Conservation (phyloP, 345 rosid genomes). For the Corymbia maculata region DNA sequence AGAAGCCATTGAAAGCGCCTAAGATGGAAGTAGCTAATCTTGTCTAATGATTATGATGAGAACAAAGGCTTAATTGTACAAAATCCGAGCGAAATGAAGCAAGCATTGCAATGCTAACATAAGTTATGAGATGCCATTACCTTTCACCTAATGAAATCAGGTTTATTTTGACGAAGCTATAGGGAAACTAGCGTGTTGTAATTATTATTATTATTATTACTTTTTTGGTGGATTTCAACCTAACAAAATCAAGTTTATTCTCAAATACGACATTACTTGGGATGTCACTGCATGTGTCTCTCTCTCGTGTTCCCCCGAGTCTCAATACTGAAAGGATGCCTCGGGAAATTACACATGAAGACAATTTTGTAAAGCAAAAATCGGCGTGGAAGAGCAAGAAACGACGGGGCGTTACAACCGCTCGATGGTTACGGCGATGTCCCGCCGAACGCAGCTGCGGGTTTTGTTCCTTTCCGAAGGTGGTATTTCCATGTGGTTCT, state of each 20-base stretch:
- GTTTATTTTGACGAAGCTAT: neutral
- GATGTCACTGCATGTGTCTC: neutral
- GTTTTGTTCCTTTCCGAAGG: neutral
- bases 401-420: neutral
- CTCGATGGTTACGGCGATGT: neutral
- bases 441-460: neutral
- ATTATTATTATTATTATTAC: no score
- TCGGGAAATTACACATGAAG: neutral
- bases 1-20: neutral
- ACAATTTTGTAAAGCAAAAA: neutral
- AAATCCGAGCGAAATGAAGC: neutral
- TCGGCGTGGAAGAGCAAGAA: neutral
- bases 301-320: neutral
- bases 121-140: neutral
- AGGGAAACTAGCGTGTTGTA: neutral
- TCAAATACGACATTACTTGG: neutral
- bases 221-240: neutral
- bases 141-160: no score
- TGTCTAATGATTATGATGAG: neutral
- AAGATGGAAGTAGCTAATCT: neutral
- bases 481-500: neutral
- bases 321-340: neutral
- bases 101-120: neutral
- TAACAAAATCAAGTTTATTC: neutral
- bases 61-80: neutral